A percentile compares a stretch with the other conserved stretches of the same genome.
Evolutionary conservation across 2,329 filamentous ascomycete species (phyloP).

Genomic region (Microdochium trichocladiopsis): DNA sequence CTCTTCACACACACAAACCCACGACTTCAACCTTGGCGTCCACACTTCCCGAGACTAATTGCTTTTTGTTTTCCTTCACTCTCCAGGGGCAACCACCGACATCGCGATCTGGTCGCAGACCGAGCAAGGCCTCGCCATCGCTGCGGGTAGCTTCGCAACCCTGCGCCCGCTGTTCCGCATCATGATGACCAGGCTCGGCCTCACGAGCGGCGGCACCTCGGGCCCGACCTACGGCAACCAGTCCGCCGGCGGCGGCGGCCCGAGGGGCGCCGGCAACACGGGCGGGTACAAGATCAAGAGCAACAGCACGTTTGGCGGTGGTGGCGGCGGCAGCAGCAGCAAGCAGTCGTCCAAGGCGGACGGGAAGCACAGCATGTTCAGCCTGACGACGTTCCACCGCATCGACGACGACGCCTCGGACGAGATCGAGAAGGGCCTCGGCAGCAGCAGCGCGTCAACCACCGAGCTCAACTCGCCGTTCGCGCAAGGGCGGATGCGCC

Average conservation of each 20-base stretch:
- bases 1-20: no score
- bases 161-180: constrained; percentile 16
- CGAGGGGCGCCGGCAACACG: constrained; percentile 18
- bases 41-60: not conserved
- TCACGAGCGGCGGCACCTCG: not conserved
- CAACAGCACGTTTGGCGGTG: constrained; percentile 32
- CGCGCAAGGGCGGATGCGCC: not conserved
- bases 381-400: not conserved
- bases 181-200: not conserved
- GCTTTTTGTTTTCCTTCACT: not conserved
- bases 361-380: not conserved
- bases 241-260: not conserved
- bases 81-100: constrained; percentile 7
- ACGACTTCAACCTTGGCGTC: not conserved
- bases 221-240: not conserved
- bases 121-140: constrained; percentile 23
- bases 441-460: not conserved
- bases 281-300: constrained; percentile 29
- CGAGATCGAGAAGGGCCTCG: not conserved
- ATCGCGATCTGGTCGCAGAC: constrained; percentile 23
- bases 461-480: not conserved
- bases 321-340: not conserved
- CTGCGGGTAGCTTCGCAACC: constrained; percentile 17
- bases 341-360: no score
- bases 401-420: not conserved